Base-by-base conservation (phyloP, 805 yeast genomes). In the Saccharomycopsis capsularis region DNA sequence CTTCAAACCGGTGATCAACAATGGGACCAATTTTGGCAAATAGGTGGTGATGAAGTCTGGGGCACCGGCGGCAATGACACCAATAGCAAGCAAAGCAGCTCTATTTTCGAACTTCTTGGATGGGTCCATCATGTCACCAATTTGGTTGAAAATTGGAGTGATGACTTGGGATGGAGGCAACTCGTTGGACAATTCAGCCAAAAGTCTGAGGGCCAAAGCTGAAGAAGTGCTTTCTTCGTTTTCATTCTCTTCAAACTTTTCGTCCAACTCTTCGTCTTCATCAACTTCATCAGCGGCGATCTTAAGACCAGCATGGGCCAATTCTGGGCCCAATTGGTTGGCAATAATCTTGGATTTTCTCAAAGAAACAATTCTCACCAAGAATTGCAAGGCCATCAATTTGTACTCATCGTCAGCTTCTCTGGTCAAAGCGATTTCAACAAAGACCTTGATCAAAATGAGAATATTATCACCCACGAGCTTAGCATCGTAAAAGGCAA, bases 111-210 rank as follows among this genome's bases (percentile, higher is more conserved):
- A 82, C 54, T 75, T 74, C 63, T 86, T 79, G n/a, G 77, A 56
- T 16, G 90, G 76, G 43, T 78, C 67, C 53, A 82, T 64, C 72
- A 81, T 67, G 40, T 74, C 62, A 40, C 78, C 74, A 55, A 85
- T 65, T 56, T 75, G 76, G 56, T 80, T 85, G 53, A 88, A 73
- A 54, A 91, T 74, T 40, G 96, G 91, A 55, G 73, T 76, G 56
- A 90, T 81, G 49, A 86, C 95, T 66, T 93, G 99, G 39, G 88
- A 78, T 44, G 98, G 96, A 47, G 99, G 96, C 60, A 93, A 73
- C 60, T 83, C 89, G 40, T 82, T 71, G 16, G 98, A 78, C 56
- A 91, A 79, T 60, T 78, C 77, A 46, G 87, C 85, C 47, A 93
- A 65, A 51, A 91, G 70, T 68, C 95, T 79, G 59, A 89, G 74